Base-by-base conservation (phyloP, 305 asterid species). In the Lippia alba region DNA sequence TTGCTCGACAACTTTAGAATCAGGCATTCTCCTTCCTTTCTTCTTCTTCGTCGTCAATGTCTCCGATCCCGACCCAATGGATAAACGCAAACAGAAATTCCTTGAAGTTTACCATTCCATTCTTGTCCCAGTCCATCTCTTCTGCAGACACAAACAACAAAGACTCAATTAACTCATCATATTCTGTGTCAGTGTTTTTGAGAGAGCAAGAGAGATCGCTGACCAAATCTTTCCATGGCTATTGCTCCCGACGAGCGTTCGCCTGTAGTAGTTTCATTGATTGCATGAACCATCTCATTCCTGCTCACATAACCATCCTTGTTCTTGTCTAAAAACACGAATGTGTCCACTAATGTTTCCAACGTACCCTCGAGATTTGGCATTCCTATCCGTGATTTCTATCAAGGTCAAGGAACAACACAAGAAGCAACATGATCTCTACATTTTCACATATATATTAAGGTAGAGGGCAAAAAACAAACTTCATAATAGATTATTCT, bases 51-150 rank as follows among this genome's bases (percentile, higher is more conserved):
- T 83, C 96, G 12, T 76, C 90, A 2, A 67, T 57, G 4, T 86
- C 96, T 70, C 84, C 96, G 2, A 92, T 84, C 36, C 96, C 98
- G 19, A 92, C 96, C 98, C 98, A 90, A 54, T 80, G 74, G 11
- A 91, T 88, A 69, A 92, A 90, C 74, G 98, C 96, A 72, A 92
- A 92, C 11, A 92, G 91, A 72, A 90, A 92, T 51, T 92, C 98
- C 74, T 90, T 88, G 84, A 86, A 92, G 87, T 87, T 90, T 44
- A 88, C 98, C 82, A 73, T 86, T 69, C 98, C 98, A 56, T 90
- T 92, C 77, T 78, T 88, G 78, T 88, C 96, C 96, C 96, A 92
- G 79, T 92, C 98, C 98, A 92, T 92, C 82, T 92, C 96, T 76
- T 92, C 98, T 92, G 88, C 81, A 83, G 76, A 32, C 67, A 46